phyloP scores from a whole-genome alignment of 495 filamentous ascomycete species.

The Copromyces sp. region DNA sequence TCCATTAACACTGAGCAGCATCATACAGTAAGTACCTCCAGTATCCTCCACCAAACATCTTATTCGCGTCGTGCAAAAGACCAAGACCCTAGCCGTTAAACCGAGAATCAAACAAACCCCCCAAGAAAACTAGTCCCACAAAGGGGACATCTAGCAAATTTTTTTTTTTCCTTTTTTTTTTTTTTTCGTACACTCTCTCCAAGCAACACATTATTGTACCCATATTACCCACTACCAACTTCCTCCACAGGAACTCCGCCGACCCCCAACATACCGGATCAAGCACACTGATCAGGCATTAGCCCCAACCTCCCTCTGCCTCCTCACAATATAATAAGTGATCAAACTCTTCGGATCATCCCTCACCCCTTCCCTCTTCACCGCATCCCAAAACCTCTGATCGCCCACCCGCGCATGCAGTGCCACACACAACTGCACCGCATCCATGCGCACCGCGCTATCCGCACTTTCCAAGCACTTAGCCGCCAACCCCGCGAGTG shows the following conservation, averaged over 20 bases:
- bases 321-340: conserved; percentile 73
- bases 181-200: background rate
- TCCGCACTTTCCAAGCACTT: conserved; percentile 59
- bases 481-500: conserved; percentile 45
- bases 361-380: conserved; percentile 42
- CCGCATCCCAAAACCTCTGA: conserved; percentile 51
- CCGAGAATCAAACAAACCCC: background rate
- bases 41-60: background rate
- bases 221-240: background rate
- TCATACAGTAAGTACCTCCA: background rate
- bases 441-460: conserved; percentile 68
- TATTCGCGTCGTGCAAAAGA: background rate
- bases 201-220: background rate
- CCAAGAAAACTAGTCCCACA: background rate
- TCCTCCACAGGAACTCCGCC: background rate
- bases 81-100: background rate
- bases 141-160: background rate
- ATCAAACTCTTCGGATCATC: conserved; percentile 65
- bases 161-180: background rate
- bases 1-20: background rate
- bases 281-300: background rate
- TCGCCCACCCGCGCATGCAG: conserved; percentile 61
- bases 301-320: conserved; percentile 34
- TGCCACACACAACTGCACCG: conserved; percentile 63
- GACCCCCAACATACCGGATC: too few species aligned